Evolutionary conservation across 805 yeast genomes (phyloP).

Genomic region (Metschnikowia peoriensis): DNA sequence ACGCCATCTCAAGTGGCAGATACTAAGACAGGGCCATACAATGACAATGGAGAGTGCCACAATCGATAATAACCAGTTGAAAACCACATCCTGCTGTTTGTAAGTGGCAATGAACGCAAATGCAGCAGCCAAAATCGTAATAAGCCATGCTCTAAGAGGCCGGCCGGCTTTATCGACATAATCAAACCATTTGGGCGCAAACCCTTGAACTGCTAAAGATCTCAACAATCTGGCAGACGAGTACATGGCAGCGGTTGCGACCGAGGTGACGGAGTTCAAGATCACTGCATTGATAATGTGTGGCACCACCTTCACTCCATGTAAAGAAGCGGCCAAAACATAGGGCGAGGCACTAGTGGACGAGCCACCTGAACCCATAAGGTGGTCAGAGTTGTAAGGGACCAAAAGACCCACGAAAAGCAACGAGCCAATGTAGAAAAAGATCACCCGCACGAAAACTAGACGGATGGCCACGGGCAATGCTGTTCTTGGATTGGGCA

Average conservation of each 20-base stretch:
- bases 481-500: neutral
- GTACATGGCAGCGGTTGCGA: constrained; percentile 32
- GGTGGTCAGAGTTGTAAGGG: constrained; percentile 12
- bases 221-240: constrained; percentile 23
- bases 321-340: constrained; percentile 26
- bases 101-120: constrained; percentile 12
- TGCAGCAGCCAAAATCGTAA: constrained; percentile 19
- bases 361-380: constrained; percentile 33
- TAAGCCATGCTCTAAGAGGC: constrained; percentile 23
- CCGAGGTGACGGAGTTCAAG: constrained; percentile 29
- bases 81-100: neutral
- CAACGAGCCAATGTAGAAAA: neutral
- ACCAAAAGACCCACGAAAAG: neutral
- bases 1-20: constrained; percentile 27
- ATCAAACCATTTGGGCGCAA: constrained; percentile 27
- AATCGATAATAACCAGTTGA: neutral
- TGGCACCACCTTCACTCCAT: constrained; percentile 25
- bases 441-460: neutral
- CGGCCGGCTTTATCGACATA: constrained; percentile 26
- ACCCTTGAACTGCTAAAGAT: constrained; percentile 26
- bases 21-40: constrained; percentile 24
- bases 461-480: neutral
- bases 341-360: constrained; percentile 28
- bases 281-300: constrained; percentile 32
- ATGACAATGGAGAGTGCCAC: constrained; percentile 18